Evolutionary conservation across 2,329 filamentous ascomycete species (phyloP).

Genomic region (Phialocephala sp.): DNA sequence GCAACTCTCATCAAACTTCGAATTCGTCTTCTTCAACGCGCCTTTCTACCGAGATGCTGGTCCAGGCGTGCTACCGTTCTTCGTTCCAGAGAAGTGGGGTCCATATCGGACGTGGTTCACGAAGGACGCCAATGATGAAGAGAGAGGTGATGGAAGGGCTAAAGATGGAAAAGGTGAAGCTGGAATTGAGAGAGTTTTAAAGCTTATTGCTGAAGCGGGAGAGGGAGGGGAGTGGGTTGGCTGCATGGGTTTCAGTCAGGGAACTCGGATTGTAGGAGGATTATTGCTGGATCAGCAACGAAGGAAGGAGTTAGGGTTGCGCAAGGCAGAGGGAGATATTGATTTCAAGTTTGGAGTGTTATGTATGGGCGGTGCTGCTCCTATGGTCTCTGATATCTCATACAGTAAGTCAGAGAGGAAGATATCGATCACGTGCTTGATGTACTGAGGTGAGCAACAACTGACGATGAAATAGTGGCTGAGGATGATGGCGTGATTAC

Average conservation of each 20-base stretch:
- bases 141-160: slow-evolving; percentile 24
- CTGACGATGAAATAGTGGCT: slow-evolving; percentile 11
- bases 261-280: slow-evolving; percentile 32
- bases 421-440: background rate
- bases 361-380: slow-evolving; percentile 32
- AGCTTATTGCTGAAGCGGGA: slow-evolving; percentile 25
- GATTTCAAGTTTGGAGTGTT: slow-evolving; percentile 34
- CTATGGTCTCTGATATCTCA: slow-evolving; percentile 31
- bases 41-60: slow-evolving; percentile 31
- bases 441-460: background rate
- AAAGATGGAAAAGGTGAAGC: slow-evolving; percentile 24
- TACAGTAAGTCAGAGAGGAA: slow-evolving; percentile 20
- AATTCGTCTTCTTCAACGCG: slow-evolving; percentile 30
- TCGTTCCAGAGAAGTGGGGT: slow-evolving; percentile 27
- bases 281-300: slow-evolving; percentile 33
- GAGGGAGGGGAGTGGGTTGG: slow-evolving; percentile 33
- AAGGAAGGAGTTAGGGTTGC: slow-evolving; percentile 30
- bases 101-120: slow-evolving; percentile 35
- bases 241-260: slow-evolving; percentile 37
- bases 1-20: slow-evolving; percentile 19
- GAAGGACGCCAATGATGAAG: slow-evolving; percentile 9
- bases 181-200: slow-evolving; percentile 32
- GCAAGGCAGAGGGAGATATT: slow-evolving; percentile 20
- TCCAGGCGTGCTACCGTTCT: slow-evolving; percentile 31
- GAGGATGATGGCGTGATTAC: slow-evolving; percentile 24